Evolutionary conservation across 2,329 filamentous ascomycete genomes (phyloP), one percentile per base, ranked within the genome.

Genomic region (Curvularia eragrostidis): DNA sequence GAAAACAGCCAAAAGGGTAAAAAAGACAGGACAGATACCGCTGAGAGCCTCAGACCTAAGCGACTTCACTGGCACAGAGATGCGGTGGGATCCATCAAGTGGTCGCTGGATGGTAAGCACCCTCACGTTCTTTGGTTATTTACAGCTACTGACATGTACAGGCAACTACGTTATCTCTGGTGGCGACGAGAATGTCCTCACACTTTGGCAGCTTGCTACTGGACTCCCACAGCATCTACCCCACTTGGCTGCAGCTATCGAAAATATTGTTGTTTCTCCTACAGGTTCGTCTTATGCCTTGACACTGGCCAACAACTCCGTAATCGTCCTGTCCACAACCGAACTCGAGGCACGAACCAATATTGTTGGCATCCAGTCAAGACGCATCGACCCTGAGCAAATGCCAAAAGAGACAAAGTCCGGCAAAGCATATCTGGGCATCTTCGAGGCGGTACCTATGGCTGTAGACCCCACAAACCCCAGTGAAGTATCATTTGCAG

Each of bases 111-210:
- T 82, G 93, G 94, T 91, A 84, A 60, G 36, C 28, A 30, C 12
- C 9, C 10, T 26, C 21, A 12, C 18, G 2, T 1, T n/a, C 9
- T 47, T 5, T 56, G 43, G n/a, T 49, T 48, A 64, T 43, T 63
- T 46, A 19, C 8, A 10, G 2, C 5, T 24, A 15, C 52, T 60
- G 15, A 64, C 34, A 41, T 19, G 5, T 12, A 23, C 41, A 95
- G 91, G 91, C 49, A 93, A 97, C 73, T 99, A 99, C 75, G 79
- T 99, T 58, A 89, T 99, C 51, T 98, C 95, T 55, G 95, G 95
- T 71, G 95, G 95, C 30, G 87, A 88, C 21, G 95, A 99, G 78
- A 93, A 92, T 7, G 90, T 92, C 19, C 82, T 99, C 41, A 91
- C 97, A 8, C 81, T 97, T 30, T 98, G 93, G 93, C 95, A 99